Evolutionary conservation across 768 basidiomycete species (phyloP), one percentile per base, ranked within the genome.

Genomic region (Tubosaeta sp.): DNA sequence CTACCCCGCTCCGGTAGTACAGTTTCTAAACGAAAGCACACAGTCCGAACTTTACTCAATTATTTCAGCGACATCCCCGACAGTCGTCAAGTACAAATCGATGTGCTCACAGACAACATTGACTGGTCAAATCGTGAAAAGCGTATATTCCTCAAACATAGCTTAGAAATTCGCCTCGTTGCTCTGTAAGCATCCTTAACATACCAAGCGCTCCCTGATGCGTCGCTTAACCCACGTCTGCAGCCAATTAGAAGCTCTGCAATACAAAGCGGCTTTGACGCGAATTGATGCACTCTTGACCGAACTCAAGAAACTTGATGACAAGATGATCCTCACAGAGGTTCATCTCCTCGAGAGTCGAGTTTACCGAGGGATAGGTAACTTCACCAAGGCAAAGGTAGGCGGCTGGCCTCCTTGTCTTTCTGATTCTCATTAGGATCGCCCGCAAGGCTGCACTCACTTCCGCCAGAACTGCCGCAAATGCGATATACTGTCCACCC

Each of bases 261-360:
- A 88, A 59, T 90, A 82, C 75, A 84, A 87, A 59, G 78, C 82
- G 0, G 93, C 95, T 0, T 76, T 97, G 13, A 61, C 79, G 0
- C 78, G 92, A 44, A 94, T 97, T 55, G 93, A 94, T 53, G 75
- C 77, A 0, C 80, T 99, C n/a, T 77, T 98, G 30, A 86, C 86
- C 2, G 96, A 98, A 69, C 80, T 99, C 18, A 93, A 90, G 70
- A 81, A 86, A 22, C 74, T 99, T 24, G 95, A 99, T 67, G 96
- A 98, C 73, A 98, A 98, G 76, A 87, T 95, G 81, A 90, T 98
- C 54, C 77, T 99, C 27, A 97, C 94, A 3, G 95, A 98, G 66
- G 94, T 98, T 0, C 94, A 95, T 61, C 78, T 99, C 9, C 79
- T 98, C 34, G 95, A 99, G 71, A 90, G 90, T 51, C 74, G 92